Percentiles rank a stretch among this genome's conserved stretches.
phyloP scores from a whole-genome alignment of 1,284 basidiomycete species.

The Ceratobasidium sp. region DNA sequence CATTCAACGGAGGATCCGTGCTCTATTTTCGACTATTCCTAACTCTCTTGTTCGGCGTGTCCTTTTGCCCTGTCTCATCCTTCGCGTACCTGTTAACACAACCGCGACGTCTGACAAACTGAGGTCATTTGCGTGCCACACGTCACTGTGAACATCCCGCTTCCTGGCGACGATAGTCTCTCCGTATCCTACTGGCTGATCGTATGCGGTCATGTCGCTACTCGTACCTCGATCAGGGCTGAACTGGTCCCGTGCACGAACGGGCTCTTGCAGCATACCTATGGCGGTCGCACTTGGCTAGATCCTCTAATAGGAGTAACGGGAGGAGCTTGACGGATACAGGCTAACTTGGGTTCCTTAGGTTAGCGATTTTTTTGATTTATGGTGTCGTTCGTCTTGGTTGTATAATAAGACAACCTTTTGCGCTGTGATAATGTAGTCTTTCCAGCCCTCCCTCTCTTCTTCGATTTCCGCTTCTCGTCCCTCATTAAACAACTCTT shows the following conservation, averaged over 20 bases:
- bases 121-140: slow-evolving; percentile 16
- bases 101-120: neutral
- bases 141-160: neutral
- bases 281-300: neutral
- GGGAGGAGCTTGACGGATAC: neutral
- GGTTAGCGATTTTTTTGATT: neutral
- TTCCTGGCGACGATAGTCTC: neutral
- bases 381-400: neutral
- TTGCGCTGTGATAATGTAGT: neutral
- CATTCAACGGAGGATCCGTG: neutral
- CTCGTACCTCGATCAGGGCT: neutral
- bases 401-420: neutral
- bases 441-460: neutral
- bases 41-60: neutral
- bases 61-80: neutral
- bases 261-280: neutral
- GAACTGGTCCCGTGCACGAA: slow-evolving; percentile 1
- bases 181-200: neutral
- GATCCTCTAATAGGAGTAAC: neutral
- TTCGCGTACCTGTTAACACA: slow-evolving; percentile 2
- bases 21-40: neutral
- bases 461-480: neutral
- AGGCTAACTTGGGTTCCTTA: neutral
- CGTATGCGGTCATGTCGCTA: slow-evolving; percentile 2
- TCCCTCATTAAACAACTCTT: neutral